Percentiles rank a stretch among this genome's conserved stretches.
These are phyloP conservation scores for Verticillium zaregamsianum DNA, from an alignment of 2,329 filamentous ascomycete genomes.

Conservation along the genomic window DNA sequence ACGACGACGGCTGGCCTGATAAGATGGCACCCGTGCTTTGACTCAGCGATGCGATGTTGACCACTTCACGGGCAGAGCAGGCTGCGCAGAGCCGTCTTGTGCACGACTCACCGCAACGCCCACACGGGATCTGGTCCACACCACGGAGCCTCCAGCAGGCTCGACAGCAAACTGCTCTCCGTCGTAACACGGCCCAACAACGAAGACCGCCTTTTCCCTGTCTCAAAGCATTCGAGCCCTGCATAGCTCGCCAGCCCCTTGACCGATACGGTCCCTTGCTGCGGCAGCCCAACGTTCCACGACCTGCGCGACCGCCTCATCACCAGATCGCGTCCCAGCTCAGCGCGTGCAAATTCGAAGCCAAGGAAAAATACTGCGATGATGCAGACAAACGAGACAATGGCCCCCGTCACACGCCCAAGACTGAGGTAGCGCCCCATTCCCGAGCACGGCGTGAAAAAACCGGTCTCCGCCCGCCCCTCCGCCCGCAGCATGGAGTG, in stretches of 20 bases:
- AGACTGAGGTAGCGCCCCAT: neutral
- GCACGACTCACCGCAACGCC: too few species aligned
- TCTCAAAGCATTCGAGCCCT: neutral
- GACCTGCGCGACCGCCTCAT: neutral
- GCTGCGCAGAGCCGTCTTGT: too few species aligned
- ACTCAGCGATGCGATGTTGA: too few species aligned
- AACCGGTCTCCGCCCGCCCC: neutral
- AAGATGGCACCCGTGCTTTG: too few species aligned
- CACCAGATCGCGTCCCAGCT: neutral
- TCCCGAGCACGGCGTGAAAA: neutral
- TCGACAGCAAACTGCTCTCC: too few species aligned
- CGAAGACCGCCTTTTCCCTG: too few species aligned
- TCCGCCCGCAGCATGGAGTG: neutral
- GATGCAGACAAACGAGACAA: conserved; percentile 12
- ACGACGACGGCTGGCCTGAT: too few species aligned
- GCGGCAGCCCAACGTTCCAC: neutral
- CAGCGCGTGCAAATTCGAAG: neutral
- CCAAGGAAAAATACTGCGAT: conserved; percentile 8
- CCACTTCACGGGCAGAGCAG: too few species aligned
- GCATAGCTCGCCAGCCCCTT: neutral
- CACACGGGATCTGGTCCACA: too few species aligned
- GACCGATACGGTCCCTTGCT: neutral
- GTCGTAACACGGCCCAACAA: too few species aligned
- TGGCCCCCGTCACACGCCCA: conserved; percentile 5
- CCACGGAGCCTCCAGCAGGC: too few species aligned